phyloP scores from a whole-genome alignment of 306 rosid species.

The Quillaja saponaria region DNA sequence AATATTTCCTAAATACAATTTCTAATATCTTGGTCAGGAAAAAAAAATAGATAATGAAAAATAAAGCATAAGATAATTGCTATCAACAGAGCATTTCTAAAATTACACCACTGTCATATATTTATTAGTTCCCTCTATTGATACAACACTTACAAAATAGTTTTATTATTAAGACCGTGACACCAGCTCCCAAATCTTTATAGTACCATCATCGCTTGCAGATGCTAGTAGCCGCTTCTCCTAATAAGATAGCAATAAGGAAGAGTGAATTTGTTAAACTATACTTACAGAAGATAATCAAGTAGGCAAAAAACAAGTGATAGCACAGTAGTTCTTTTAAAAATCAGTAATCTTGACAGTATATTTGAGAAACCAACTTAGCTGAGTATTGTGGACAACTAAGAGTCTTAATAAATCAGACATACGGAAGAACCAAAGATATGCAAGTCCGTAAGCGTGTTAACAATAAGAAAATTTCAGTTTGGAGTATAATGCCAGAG shows the following conservation, averaged over 20 bases:
- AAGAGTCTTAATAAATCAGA: too few species aligned
- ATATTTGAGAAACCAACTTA: not conserved
- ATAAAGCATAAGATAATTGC: slow-evolving; percentile 26
- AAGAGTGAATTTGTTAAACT: not conserved
- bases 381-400: not conserved
- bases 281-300: too few species aligned
- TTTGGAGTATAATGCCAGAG: not conserved
- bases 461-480: not conserved
- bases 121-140: slow-evolving; percentile 25
- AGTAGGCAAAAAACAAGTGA: too few species aligned
- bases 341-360: too few species aligned
- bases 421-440: not conserved
- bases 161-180: slow-evolving; percentile 43
- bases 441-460: not conserved
- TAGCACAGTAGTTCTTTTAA: too few species aligned
- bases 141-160: slow-evolving; percentile 33
- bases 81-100: slow-evolving; percentile 25
- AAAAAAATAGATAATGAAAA: slow-evolving; percentile 24
- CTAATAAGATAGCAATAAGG: slow-evolving; percentile 40
- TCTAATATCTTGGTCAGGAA: slow-evolving; percentile 1
- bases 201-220: slow-evolving; percentile 81
- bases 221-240: slow-evolving; percentile 79
- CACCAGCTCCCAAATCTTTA: slow-evolving; percentile 86
- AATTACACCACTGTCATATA: slow-evolving; percentile 23
- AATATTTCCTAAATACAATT: not conserved